Base-by-base conservation (phyloP, 768 basidiomycete genomes). In the Pulveroboletus frians region DNA sequence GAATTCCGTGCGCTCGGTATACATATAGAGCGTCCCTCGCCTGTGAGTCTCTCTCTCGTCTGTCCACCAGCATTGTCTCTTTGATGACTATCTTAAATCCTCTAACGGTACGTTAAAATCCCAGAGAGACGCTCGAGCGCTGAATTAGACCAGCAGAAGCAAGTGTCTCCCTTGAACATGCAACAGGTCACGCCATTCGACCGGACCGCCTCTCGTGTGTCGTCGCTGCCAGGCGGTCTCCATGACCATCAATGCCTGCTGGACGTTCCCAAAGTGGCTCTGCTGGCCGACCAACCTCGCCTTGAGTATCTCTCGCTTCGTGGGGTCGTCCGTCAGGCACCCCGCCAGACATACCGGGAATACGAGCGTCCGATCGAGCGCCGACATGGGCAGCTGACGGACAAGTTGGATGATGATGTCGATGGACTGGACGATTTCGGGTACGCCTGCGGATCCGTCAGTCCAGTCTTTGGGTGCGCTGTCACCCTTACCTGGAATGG, bases 271-370 rank as follows among this genome's bases (percentile, higher is more conserved):
- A 53, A 82, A 75, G 53, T 71, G 74, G 54, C 75, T 74, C 57
- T 84, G 78, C 51, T 78, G 74, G 27, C 62, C 67, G 21, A 77
- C 74, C 41, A 88, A 62, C 42, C 83, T 73, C 20, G 70, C 67
- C 58, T 80, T 83, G 64, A 85, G 71, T 56, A 81, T 75, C 43
- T 81, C 80, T 31, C 82, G 74, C 42, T 73, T 73, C 35, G 65
- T 69, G 15, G 73, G 77, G 63, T 84, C 80, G 64, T 87, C 81
- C 39, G 85, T 79, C 76, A 90, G 76, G 64, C 81, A 81, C 5
- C 84, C 88, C 27, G 83, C 81, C 36, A 92, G 71, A 62, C 81
- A 84, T 47, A 88, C 76, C 26, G 88, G 87, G 67, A 89, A 84
- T 18, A 87, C 71, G 36, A 89, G 66, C 8, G 78, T 74, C 49